Conservation (phyloP, 257 asterid species). For the Ehretia macrophylla region DNA sequence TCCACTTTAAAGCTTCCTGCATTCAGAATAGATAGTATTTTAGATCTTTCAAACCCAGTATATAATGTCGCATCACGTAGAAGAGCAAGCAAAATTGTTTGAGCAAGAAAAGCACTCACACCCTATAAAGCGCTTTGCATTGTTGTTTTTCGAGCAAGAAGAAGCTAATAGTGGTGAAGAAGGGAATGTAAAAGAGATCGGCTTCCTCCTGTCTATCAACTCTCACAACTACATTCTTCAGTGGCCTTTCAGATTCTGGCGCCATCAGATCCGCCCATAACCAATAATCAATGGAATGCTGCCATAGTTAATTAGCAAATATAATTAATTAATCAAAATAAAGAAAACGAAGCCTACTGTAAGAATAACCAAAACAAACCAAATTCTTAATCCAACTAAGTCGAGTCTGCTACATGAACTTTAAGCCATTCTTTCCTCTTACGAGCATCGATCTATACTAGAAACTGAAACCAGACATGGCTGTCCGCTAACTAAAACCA, state of each 20-base stretch:
- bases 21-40: conserved; percentile 12
- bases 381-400: too few relatives aligned
- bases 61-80: not conserved
- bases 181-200: conserved; percentile 91
- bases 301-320: conserved; percentile 14
- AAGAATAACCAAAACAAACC: not conserved
- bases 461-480: too few relatives aligned
- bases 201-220: conserved; percentile 87
- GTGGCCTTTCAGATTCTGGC: conserved; percentile 62
- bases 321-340: not conserved
- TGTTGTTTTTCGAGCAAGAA: conserved; percentile 88
- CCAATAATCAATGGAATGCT: conserved; percentile 99
- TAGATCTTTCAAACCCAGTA: conserved; percentile 7
- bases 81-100: not conserved
- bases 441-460: too few relatives aligned
- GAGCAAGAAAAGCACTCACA: conserved; percentile 79
- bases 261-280: conserved; percentile 94
- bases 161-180: conserved; percentile 87
- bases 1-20: conserved; percentile 95
- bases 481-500: too few relatives aligned
- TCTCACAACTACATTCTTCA: conserved; percentile 76
- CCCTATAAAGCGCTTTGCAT: conserved; percentile 99
- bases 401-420: too few relatives aligned
- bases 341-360: not conserved
- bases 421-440: too few relatives aligned